A percentile compares a stretch with the other conserved stretches of the same genome.
phyloP scores from a whole-genome alignment of 2,329 filamentous ascomycete species.

The Neodidymelliopsis sp. region DNA sequence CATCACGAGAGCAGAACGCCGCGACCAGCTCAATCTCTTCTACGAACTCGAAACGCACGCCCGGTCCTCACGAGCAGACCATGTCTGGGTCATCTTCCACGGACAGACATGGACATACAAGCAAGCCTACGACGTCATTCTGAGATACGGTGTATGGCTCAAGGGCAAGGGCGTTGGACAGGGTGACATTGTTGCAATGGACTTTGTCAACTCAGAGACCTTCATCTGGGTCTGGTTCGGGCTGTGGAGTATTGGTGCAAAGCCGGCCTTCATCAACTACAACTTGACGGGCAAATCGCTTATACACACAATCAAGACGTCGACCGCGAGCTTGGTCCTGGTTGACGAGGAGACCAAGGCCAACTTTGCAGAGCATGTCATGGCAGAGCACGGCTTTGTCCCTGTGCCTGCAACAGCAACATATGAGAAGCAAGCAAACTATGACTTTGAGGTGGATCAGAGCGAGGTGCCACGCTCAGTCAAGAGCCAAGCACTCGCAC shows the following conservation, averaged over 20 bases:
- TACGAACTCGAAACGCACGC: conserved; percentile 46
- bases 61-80: conserved; percentile 33
- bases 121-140: conserved; percentile 43
- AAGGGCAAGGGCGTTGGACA: conserved; percentile 45
- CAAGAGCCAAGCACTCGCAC: conserved; percentile 28
- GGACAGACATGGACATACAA: conserved; percentile 45
- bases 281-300: conserved; percentile 48
- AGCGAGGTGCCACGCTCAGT: conserved; percentile 25
- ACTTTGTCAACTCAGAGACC: conserved; percentile 47
- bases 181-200: conserved; percentile 49
- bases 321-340: conserved; percentile 63
- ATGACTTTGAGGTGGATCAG: conserved; percentile 34
- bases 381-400: conserved; percentile 42
- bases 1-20: conserved; percentile 58
- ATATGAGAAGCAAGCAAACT: conserved; percentile 26
- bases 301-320: conserved; percentile 64
- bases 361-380: conserved; percentile 37
- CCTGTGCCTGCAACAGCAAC: conserved; percentile 5
- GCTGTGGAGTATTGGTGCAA: conserved; percentile 49
- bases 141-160: conserved; percentile 49
- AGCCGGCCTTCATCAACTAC: conserved; percentile 51
- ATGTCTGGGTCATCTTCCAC: conserved; percentile 44
- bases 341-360: conserved; percentile 61
- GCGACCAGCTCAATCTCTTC: conserved; percentile 67
- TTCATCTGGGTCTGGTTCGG: conserved; percentile 51